Conservation (phyloP, 1,139 yeast species). For the Geotrichum histeridarum region DNA sequence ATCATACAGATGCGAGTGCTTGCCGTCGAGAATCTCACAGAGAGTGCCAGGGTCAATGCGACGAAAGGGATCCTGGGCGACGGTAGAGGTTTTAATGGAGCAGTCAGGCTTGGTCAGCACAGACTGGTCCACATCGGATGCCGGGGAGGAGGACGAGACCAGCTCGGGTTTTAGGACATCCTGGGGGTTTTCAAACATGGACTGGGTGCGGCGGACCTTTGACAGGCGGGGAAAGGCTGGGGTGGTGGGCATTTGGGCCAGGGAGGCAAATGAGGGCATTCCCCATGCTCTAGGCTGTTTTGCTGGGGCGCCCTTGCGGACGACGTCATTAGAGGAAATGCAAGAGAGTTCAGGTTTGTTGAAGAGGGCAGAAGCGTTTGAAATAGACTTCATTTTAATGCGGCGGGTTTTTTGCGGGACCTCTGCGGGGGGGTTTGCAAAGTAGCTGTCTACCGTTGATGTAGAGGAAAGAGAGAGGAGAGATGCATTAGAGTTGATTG, state of each 20-base stretch:
- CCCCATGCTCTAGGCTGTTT: conserved; percentile 6
- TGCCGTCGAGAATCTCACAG: conserved; percentile 56
- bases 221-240: conserved; percentile 21
- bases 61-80: conserved; percentile 64
- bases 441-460: conserved; percentile 11
- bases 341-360: conserved; percentile 15
- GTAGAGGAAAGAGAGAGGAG: conserved; percentile 8
- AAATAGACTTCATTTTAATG: conserved; percentile 10
- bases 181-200: conserved; percentile 52
- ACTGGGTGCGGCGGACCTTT: conserved; percentile 57
- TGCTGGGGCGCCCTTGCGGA: background rate
- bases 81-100: conserved; percentile 34
- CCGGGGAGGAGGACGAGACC: conserved; percentile 11
- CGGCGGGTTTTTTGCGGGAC: conserved; percentile 6
- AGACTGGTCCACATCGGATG: conserved; percentile 11
- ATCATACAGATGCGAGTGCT: conserved; percentile 52
- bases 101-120: conserved; percentile 21
- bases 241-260: conserved; percentile 1
- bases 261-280: conserved; percentile 1
- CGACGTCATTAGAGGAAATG: background rate
- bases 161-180: conserved; percentile 27
- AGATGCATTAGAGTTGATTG: conserved; percentile 5
- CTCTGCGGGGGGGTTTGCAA: conserved; percentile 1
- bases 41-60: conserved; percentile 66
- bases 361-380: conserved; percentile 2